Percentiles rank a stretch among this genome's conserved stretches.
Evolutionary conservation across 2,329 filamentous ascomycete genomes (phyloP).

Genomic region (Xylariaceae sp.): DNA sequence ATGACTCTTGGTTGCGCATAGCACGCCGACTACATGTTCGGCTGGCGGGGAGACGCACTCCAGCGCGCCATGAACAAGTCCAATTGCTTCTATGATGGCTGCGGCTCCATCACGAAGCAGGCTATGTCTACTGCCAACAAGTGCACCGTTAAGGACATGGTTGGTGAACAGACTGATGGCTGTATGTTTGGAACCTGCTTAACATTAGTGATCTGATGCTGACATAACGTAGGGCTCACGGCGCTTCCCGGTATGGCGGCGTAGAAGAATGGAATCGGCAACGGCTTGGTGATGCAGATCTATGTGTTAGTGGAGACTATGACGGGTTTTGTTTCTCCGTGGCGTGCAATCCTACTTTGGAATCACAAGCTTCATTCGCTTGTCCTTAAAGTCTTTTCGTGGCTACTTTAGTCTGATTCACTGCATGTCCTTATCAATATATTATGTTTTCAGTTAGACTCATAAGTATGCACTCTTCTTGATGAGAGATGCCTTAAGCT

Average conservation of each 20-base stretch:
- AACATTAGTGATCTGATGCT: constrained; percentile 11
- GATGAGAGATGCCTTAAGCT: no score
- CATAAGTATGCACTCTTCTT: no score
- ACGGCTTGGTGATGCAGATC: no score
- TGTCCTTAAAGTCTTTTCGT: no score
- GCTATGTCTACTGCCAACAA: constrained; percentile 38
- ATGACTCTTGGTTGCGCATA: constrained; percentile 46
- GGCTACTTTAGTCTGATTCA: no score
- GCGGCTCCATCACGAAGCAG: constrained; percentile 43
- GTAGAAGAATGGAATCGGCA: no score
- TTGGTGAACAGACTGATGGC: constrained; percentile 41
- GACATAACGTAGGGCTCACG: constrained; percentile 30
- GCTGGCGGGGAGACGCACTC: constrained; percentile 42
- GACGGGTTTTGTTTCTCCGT: no score
- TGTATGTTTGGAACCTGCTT: constrained; percentile 35
- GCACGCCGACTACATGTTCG: constrained; percentile 47
- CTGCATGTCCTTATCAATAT: no score
- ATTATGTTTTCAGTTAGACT: no score
- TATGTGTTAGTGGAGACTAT: no score
- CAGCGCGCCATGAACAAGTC: constrained; percentile 47
- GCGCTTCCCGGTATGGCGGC: constrained; percentile 31
- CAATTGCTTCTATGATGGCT: constrained; percentile 49
- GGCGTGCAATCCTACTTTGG: no score
- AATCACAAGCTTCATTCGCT: no score
- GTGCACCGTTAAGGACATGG: constrained; percentile 40